A percentile compares a stretch with the other conserved stretches of the same genome.
phyloP scores from a whole-genome alignment of 2,329 filamentous ascomycete genomes.

The Calonectria crousiana region DNA sequence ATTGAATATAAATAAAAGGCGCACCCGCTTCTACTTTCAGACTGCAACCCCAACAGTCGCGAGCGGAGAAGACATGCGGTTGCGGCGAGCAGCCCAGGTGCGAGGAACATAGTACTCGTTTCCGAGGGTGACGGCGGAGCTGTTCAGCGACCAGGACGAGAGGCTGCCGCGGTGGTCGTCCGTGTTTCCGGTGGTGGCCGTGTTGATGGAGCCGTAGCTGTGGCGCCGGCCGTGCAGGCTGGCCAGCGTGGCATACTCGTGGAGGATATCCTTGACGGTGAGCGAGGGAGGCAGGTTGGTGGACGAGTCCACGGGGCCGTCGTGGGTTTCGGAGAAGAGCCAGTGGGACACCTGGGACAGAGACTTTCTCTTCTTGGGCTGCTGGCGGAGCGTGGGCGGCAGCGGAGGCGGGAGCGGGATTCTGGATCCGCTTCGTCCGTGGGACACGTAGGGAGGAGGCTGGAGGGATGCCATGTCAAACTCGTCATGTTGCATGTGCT shows the following conservation, averaged over 20 bases:
- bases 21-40: neutral
- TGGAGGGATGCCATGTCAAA: neutral
- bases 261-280: neutral
- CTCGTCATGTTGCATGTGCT: neutral
- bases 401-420: neutral
- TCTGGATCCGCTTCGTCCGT: neutral
- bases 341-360: neutral
- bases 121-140: neutral
- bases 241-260: neutral
- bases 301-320: neutral
- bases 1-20: neutral
- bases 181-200: neutral
- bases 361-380: neutral
- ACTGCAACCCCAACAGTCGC: neutral
- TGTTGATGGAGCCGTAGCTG: constrained; percentile 3
- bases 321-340: neutral
- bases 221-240: neutral
- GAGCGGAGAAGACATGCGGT: neutral
- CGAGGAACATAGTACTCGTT: neutral
- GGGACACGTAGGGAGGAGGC: neutral
- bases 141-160: neutral
- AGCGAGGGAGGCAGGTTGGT: neutral
- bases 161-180: neutral
- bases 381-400: neutral
- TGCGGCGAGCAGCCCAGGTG: neutral